Evolutionary conservation across 2,329 filamentous ascomycete genomes (phyloP).

Genomic region (Pestalotiopsis fici): DNA sequence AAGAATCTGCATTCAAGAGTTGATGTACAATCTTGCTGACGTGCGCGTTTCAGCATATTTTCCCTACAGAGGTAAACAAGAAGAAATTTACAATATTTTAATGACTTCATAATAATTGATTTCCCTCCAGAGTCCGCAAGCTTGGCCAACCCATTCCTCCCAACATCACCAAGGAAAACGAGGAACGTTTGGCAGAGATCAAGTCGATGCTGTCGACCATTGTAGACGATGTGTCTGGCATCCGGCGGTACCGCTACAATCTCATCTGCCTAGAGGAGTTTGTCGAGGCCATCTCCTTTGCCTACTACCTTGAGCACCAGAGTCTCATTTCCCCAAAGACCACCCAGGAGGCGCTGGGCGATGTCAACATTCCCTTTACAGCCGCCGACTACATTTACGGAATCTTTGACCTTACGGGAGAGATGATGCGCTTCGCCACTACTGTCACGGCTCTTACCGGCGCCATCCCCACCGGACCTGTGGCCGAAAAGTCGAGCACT

Average conservation of each 20-base stretch:
- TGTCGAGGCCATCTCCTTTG: constrained; percentile 87
- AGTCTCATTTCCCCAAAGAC: constrained; percentile 70
- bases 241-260: constrained; percentile 84
- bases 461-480: constrained; percentile 41
- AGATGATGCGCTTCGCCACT: constrained; percentile 96
- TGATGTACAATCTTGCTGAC: background rate
- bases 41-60: constrained; percentile 66
- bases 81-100: background rate
- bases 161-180: constrained; percentile 70
- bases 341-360: constrained; percentile 49
- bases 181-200: constrained; percentile 71
- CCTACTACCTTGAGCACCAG: constrained; percentile 82
- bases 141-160: constrained; percentile 64
- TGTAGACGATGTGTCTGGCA: constrained; percentile 70
- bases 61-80: constrained; percentile 70
- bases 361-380: constrained; percentile 62
- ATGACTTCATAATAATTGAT: constrained; percentile 5
- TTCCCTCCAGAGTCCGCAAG: constrained; percentile 58
- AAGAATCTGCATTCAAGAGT: constrained; percentile 26
- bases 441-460: constrained; percentile 80
- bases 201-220: constrained; percentile 67
- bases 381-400: constrained; percentile 87
- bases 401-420: constrained; percentile 90
- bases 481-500: constrained; percentile 14
- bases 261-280: constrained; percentile 92